Evolutionary conservation across 768 basidiomycete genomes (phyloP).

Genomic region (Leccinum subtestaceum): DNA sequence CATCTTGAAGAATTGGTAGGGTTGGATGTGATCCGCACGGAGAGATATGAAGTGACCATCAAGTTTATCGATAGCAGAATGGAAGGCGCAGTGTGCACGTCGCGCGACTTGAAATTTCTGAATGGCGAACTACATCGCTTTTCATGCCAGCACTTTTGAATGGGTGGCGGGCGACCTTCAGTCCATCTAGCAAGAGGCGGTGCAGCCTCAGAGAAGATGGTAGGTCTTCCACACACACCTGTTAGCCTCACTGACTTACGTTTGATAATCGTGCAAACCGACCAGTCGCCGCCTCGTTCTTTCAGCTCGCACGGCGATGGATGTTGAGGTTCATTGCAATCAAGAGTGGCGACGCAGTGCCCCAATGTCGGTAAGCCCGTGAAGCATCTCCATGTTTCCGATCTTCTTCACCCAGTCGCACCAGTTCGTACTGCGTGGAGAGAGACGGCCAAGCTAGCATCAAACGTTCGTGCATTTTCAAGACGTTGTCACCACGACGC

Average conservation of each 20-base stretch:
- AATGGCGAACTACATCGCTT: constrained; percentile 12
- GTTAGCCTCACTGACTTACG: background rate
- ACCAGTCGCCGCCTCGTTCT: background rate
- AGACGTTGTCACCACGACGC: background rate
- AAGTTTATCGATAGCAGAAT: constrained; percentile 10
- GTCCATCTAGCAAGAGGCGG: background rate
- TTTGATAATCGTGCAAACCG: background rate
- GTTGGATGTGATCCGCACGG: constrained; percentile 22
- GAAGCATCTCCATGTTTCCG: background rate
- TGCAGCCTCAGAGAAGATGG: background rate
- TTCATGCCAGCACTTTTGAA: constrained; percentile 1
- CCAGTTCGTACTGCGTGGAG: constrained; percentile 9
- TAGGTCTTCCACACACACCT: background rate
- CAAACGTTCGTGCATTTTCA: background rate
- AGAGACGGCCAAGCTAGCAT: background rate
- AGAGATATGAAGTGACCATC: constrained; percentile 7
- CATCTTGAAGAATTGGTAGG: background rate
- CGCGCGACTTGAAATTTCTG: constrained; percentile 1
- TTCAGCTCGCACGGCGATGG: background rate
- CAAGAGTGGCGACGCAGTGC: background rate
- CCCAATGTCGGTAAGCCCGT: background rate
- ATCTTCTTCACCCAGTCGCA: constrained; percentile 7
- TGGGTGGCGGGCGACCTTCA: background rate
- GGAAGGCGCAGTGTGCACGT: constrained; percentile 19
- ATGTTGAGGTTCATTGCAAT: background rate